Evolutionary conservation across 495 filamentous ascomycete species (phyloP).

Genomic region (Physcia stellaris): DNA sequence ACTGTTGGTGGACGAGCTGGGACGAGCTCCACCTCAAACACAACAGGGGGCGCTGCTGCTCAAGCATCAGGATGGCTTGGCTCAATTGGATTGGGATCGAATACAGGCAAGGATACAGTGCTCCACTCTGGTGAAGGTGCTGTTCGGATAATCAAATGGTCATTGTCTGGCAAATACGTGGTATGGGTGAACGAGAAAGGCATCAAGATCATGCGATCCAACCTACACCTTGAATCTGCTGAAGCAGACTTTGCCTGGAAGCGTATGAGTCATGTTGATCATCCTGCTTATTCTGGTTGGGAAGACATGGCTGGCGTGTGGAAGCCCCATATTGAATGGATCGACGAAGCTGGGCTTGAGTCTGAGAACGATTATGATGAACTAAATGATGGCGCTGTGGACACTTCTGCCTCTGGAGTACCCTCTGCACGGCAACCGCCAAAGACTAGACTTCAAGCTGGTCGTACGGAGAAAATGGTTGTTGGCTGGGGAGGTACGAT

Average conservation of each 20-base stretch:
- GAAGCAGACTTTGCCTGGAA: slow-evolving; percentile 85
- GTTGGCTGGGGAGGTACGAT: slow-evolving; percentile 93
- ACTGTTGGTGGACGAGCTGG: slow-evolving; percentile 70
- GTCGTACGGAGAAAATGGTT: slow-evolving; percentile 58
- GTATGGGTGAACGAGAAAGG: slow-evolving; percentile 93
- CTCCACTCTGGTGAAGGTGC: slow-evolving; percentile 86
- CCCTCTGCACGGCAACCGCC: slow-evolving; percentile 22
- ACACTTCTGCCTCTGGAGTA: slow-evolving; percentile 20
- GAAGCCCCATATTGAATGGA: slow-evolving; percentile 85
- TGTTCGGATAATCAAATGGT: slow-evolving; percentile 88
- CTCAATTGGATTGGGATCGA: slow-evolving; percentile 62
- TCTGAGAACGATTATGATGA: slow-evolving; percentile 39
- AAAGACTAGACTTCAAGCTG: slow-evolving; percentile 19
- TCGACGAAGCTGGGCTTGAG: slow-evolving; percentile 66
- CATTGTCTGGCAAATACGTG: slow-evolving; percentile 76
- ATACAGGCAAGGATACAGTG: slow-evolving; percentile 72
- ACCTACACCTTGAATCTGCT: slow-evolving; percentile 61
- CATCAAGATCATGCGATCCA: slow-evolving; percentile 92
- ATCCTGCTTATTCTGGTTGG: slow-evolving; percentile 66
- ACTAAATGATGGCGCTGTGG: slow-evolving; percentile 23
- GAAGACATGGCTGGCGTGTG: slow-evolving; percentile 91
- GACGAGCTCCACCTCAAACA: slow-evolving; percentile 64
- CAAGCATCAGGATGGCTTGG: slow-evolving; percentile 86
- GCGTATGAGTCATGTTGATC: slow-evolving; percentile 81
- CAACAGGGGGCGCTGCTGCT: slow-evolving; percentile 62